These are phyloP conservation scores for Phytopythium aichiense DNA, from an alignment of 352 stramenopile genomes.

Conservation along the genomic window DNA sequence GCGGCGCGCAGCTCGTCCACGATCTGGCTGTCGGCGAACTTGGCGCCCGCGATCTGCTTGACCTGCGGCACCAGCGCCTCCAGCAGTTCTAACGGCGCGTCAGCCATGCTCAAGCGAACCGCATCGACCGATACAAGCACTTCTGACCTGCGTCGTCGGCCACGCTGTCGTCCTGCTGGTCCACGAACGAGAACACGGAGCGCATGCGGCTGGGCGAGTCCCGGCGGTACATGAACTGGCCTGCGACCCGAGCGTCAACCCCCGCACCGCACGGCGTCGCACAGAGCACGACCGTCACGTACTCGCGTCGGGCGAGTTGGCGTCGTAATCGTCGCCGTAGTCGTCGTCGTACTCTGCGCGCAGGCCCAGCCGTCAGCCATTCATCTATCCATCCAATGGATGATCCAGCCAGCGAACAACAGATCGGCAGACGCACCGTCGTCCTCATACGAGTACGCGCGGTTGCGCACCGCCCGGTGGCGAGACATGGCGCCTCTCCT, in stretches of 20 bases:
- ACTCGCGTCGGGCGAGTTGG: slow-evolving; percentile 63
- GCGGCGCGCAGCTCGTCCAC: slow-evolving; percentile 54
- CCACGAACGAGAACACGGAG: slow-evolving; percentile 82
- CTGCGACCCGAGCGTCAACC: slow-evolving; percentile 16
- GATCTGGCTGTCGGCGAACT: slow-evolving; percentile 58
- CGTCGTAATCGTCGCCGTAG: slow-evolving; percentile 51
- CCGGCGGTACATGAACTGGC: slow-evolving; percentile 80
- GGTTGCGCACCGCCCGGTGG: slow-evolving; percentile 83
- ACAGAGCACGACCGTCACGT: slow-evolving; percentile 8
- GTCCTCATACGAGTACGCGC: slow-evolving; percentile 87
- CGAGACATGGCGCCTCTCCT: slow-evolving; percentile 52
- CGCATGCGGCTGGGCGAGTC: slow-evolving; percentile 71
- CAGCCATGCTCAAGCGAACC: background rate
- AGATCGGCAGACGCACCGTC: slow-evolving; percentile 38
- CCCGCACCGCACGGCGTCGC: no score
- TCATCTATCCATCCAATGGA: no score
- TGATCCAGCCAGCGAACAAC: background rate
- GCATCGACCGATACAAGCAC: background rate
- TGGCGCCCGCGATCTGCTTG: slow-evolving; percentile 38
- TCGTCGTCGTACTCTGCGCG: slow-evolving; percentile 67
- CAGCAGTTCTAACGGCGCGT: slow-evolving; percentile 40
- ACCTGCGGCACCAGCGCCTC: slow-evolving; percentile 55
- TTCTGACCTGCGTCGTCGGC: slow-evolving; percentile 34
- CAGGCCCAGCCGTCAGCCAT: background rate
- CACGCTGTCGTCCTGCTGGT: slow-evolving; percentile 24